phyloP scores from a whole-genome alignment of 2,329 filamentous ascomycete genomes.

The Fusarium tupiense region DNA sequence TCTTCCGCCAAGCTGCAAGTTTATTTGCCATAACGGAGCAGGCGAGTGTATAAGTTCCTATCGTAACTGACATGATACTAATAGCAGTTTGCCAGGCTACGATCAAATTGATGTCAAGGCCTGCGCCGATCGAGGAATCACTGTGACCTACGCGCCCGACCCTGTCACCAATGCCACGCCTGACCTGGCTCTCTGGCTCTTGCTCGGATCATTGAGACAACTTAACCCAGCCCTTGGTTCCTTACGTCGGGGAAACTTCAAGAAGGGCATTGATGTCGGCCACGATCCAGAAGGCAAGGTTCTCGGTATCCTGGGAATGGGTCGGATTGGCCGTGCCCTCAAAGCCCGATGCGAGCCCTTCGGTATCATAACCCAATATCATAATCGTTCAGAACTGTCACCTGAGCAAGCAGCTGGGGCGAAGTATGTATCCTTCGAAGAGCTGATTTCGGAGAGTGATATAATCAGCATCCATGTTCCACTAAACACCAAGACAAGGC shows the following conservation, averaged over 20 bases:
- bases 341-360: constrained; percentile 61
- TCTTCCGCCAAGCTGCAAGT: constrained; percentile 51
- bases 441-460: constrained; percentile 62
- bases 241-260: too few species aligned
- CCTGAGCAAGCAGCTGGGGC: constrained; percentile 55
- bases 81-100: constrained; percentile 56
- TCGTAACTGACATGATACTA: constrained; percentile 40
- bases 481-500: constrained; percentile 59
- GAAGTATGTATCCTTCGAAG: constrained; percentile 63
- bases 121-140: too few species aligned
- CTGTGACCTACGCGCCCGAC: too few species aligned
- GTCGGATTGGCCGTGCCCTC: constrained; percentile 64
- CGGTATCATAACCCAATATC: constrained; percentile 67
- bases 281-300: constrained; percentile 75
- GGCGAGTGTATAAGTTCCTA: background rate
- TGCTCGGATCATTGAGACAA: too few species aligned
- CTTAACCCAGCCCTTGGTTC: too few species aligned
- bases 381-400: constrained; percentile 58
- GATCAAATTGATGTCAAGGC: constrained; percentile 59
- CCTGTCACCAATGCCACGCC: too few species aligned
- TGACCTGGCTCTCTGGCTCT: too few species aligned
- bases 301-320: constrained; percentile 68
- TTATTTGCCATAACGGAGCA: constrained; percentile 53
- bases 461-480: constrained; percentile 65
- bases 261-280: constrained; percentile 64